These are phyloP conservation scores for Cyathus striatus DNA, from an alignment of 768 basidiomycete species.

Conservation along the genomic window DNA sequence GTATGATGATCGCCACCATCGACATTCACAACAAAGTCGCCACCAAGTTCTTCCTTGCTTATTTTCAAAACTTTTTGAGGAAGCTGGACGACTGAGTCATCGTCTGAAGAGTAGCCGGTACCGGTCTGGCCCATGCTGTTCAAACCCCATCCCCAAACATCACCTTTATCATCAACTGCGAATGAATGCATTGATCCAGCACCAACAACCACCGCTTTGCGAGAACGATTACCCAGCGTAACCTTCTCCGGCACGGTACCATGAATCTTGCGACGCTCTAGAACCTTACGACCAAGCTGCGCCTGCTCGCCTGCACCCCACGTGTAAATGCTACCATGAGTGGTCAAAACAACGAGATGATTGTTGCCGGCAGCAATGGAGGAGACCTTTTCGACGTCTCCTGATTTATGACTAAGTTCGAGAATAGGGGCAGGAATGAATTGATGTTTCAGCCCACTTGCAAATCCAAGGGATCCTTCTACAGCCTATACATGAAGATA, in stretches of 20 bases:
- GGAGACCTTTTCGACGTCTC: constrained; percentile 66
- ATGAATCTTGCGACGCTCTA: constrained; percentile 84
- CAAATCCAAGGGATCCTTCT: constrained; percentile 84
- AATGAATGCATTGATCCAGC: constrained; percentile 87
- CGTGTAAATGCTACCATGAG: constrained; percentile 80
- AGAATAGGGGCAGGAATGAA: constrained; percentile 60
- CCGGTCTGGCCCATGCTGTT: constrained; percentile 87
- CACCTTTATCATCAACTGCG: constrained; percentile 78
- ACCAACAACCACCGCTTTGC: constrained; percentile 61
- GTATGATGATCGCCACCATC: constrained; percentile 86
- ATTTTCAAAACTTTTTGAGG: constrained; percentile 65
- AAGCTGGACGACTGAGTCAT: constrained; percentile 49
- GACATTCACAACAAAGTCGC: constrained; percentile 66
- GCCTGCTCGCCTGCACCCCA: constrained; percentile 91
- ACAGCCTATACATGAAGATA: constrained; percentile 3
- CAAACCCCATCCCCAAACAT: constrained; percentile 94
- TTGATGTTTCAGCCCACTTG: constrained; percentile 60
- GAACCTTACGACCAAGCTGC: constrained; percentile 86
- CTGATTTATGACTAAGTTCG: constrained; percentile 53
- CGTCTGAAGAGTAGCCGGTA: constrained; percentile 41
- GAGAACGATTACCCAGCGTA: constrained; percentile 60
- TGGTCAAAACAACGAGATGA: constrained; percentile 86
- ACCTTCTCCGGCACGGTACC: constrained; percentile 88
- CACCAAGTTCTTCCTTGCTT: constrained; percentile 53
- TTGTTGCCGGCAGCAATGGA: constrained; percentile 81